A percentile compares a stretch with the other conserved stretches of the same genome.
phyloP scores from a whole-genome alignment of 371 early-diverging fungal species.

The Dinochytrium kinnereticum region DNA sequence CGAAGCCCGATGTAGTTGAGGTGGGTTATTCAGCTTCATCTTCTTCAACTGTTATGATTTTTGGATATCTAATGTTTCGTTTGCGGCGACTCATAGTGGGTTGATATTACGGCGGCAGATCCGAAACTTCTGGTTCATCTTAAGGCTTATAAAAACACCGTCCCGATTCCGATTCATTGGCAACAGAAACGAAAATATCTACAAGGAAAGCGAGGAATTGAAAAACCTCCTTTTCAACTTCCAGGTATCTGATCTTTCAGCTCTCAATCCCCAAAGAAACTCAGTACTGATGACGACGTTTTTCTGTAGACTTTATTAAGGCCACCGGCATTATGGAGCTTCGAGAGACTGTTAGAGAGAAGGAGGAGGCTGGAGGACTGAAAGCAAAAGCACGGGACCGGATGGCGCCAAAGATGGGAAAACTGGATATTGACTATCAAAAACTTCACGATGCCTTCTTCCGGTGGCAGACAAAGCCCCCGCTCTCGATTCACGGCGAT shows the following conservation, averaged over 20 bases:
- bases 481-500: slow-evolving; percentile 85
- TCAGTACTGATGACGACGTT: slow-evolving; percentile 11
- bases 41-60: slow-evolving; percentile 5
- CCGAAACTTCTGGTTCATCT: slow-evolving; percentile 88
- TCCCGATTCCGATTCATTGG: slow-evolving; percentile 98
- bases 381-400: slow-evolving; percentile 90
- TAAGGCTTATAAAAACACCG: slow-evolving; percentile 90
- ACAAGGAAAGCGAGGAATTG: slow-evolving; percentile 93
- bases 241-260: slow-evolving; percentile 65
- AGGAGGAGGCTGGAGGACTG: slow-evolving; percentile 77
- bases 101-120: slow-evolving; percentile 90
- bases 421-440: slow-evolving; percentile 94
- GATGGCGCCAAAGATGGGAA: slow-evolving; percentile 94
- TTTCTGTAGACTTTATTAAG: slow-evolving; percentile 90
- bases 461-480: slow-evolving; percentile 88
- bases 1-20: slow-evolving; percentile 95
- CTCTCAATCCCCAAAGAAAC: not conserved
- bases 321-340: slow-evolving; percentile 97
- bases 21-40: slow-evolving; percentile 46
- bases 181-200: slow-evolving; percentile 94
- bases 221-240: slow-evolving; percentile 93
- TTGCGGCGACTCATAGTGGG: slow-evolving; percentile 72
- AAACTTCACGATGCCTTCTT: slow-evolving; percentile 98
- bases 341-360: slow-evolving; percentile 87
- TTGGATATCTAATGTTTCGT: too few relatives aligned